Conservation (phyloP, 306 rosid species). For the Oemleria cerasiformis region DNA sequence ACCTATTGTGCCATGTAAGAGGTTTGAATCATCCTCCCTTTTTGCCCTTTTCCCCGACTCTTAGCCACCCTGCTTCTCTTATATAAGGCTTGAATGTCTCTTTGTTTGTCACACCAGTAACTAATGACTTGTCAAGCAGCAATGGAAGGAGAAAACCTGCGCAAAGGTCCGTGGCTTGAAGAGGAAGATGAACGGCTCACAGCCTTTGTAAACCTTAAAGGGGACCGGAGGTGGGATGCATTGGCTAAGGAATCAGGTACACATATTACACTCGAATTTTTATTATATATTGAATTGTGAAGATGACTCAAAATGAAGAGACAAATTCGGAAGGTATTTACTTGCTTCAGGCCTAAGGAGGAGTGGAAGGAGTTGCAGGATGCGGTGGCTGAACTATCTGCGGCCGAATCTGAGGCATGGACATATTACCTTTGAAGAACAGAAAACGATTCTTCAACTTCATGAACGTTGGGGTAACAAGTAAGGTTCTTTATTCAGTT, state of each 20-base stretch:
- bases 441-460: slow-evolving; percentile 51
- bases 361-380: slow-evolving; percentile 85
- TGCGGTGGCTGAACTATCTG: slow-evolving; percentile 82
- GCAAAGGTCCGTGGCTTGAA: slow-evolving; percentile 65
- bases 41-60: slow-evolving; percentile 20
- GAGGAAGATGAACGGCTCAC: slow-evolving; percentile 70
- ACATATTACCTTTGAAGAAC: slow-evolving; percentile 45
- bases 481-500: slow-evolving; percentile 35
- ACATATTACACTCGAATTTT: not conserved
- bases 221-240: slow-evolving; percentile 63
- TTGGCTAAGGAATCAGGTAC: slow-evolving; percentile 70
- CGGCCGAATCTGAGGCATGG: slow-evolving; percentile 68
- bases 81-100: slow-evolving; percentile 18
- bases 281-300: not conserved
- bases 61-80: slow-evolving; percentile 15
- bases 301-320: not conserved
- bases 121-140: slow-evolving; percentile 30
- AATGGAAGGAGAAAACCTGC: slow-evolving; percentile 37
- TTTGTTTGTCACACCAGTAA: not conserved
- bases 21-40: slow-evolving; percentile 34
- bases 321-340: not conserved
- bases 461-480: slow-evolving; percentile 80
- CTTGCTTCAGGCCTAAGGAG: slow-evolving; percentile 54
- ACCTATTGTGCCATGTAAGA: slow-evolving; percentile 28
- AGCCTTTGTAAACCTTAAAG: slow-evolving; percentile 44